Evolutionary conservation across 345 rosid genomes (phyloP).

Genomic region (Lepidium sativum): DNA sequence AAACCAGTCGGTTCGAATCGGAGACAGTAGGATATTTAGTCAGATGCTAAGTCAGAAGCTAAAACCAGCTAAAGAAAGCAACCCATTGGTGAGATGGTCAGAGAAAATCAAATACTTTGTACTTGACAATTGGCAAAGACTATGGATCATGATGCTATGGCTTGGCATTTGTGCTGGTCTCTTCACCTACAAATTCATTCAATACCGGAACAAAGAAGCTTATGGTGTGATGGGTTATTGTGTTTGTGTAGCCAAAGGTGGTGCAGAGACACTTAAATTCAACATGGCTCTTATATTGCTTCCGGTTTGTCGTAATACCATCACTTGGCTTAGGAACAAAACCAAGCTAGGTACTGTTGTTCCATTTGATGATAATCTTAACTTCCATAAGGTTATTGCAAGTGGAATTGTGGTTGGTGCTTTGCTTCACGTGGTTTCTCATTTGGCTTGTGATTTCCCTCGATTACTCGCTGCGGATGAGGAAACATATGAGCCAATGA

Average conservation of each 20-base stretch:
- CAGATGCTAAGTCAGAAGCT: constrained; percentile 79
- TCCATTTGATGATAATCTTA: constrained; percentile 81
- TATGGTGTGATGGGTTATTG: constrained; percentile 78
- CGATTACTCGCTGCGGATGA: constrained; percentile 49
- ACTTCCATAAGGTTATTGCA: constrained; percentile 82
- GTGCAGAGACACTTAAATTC: constrained; percentile 79
- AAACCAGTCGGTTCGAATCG: constrained; percentile 56
- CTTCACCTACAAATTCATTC: constrained; percentile 64
- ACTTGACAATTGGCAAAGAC: constrained; percentile 76
- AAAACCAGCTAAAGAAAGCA: constrained; percentile 54
- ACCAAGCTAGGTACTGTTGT: constrained; percentile 60
- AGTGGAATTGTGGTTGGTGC: constrained; percentile 52
- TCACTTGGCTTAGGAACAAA: constrained; percentile 88
- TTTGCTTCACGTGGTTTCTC: constrained; percentile 63
- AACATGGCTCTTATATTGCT: constrained; percentile 80
- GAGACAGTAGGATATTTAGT: constrained; percentile 62
- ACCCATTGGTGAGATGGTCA: constrained; percentile 39
- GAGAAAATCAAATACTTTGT: constrained; percentile 48
- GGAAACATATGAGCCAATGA: constrained; percentile 50
- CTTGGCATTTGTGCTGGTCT: constrained; percentile 49
- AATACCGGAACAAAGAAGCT: constrained; percentile 45
- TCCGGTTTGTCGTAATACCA: constrained; percentile 81
- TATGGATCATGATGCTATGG: constrained; percentile 77
- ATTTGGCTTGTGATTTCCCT: constrained; percentile 79
- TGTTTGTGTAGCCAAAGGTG: constrained; percentile 81